Evolutionary conservation across 106 monocot species (phyloP), one percentile per base, ranked within the genome.

Genomic region (Chionographis japonica): DNA sequence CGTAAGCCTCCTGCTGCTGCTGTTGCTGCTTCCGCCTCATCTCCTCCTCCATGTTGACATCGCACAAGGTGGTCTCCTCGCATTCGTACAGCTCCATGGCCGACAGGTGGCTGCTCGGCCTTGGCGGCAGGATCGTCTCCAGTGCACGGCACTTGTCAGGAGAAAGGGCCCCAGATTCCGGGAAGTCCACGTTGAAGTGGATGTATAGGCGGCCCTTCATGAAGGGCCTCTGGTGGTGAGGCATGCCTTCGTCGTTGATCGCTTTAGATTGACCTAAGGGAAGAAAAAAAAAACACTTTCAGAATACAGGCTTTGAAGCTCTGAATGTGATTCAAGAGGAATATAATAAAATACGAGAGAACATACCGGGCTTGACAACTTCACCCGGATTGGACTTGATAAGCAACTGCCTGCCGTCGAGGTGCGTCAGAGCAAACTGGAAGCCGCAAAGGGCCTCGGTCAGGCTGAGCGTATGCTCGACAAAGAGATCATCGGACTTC

Each of bases 161-260:
- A 7, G 82, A 69, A 8, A 82, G 68, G 3, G 50, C 55, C 17
- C 77, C 73, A 9, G 62, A 46, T 10, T 73, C 75, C 10, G 85
- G 85, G 41, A 86, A 86, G 50, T 75, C 81, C 2, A 86, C 68
- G 50, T 74, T 78, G 71, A 81, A 86, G 17, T 78, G 74, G 53
- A 86, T 78, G 71, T 78, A 86, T 8, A 86, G 54, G 37, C 71
- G 75, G n/a, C 85, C 85, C 37, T 72, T 86, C 71, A 81, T 72
- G 57, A 86, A 78, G 27, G 81, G 78, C 54, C 78, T 67, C 71
- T 62, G 65, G 19, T 81, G 37, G 37, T 86, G 78, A 10, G 85
- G 81, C 81, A 86, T 86, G 6, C 85, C 85, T 61, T 81, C 85
- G 50, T 86, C 78, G 41, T 81, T 78, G 37, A 86, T 75, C 38